phyloP scores from a whole-genome alignment of 352 stramenopile species.

The Phytophthora hybrid region DNA sequence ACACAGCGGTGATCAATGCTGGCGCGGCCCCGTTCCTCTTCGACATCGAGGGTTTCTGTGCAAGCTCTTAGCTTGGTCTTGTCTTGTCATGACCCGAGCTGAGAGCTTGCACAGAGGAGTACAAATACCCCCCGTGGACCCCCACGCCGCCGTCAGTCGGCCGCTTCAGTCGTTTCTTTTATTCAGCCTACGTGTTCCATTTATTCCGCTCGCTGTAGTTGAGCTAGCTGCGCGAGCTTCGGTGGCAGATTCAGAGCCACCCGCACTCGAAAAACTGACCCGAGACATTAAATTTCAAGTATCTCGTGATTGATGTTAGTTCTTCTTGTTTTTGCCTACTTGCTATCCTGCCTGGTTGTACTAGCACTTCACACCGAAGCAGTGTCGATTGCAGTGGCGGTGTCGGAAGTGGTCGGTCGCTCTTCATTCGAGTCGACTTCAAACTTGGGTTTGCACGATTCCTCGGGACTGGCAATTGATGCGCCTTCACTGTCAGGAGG shows the following conservation, averaged over 20 bases:
- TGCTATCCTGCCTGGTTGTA: neutral
- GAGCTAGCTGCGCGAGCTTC: slow-evolving; percentile 12
- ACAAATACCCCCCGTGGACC: slow-evolving; percentile 32
- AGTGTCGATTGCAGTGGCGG: neutral
- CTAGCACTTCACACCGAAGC: neutral
- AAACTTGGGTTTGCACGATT: neutral
- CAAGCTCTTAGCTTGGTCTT: slow-evolving; percentile 70
- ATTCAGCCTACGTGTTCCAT: slow-evolving; percentile 21
- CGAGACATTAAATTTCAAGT: slow-evolving; percentile 37
- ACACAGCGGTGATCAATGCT: slow-evolving; percentile 77
- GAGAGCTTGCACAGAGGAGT: slow-evolving; percentile 66
- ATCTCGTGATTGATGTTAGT: slow-evolving; percentile 33
- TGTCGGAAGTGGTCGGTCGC: neutral
- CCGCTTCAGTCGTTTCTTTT: slow-evolving; percentile 35
- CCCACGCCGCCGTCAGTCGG: slow-evolving; percentile 39
- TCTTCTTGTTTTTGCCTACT: neutral
- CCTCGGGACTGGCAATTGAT: too few relatives aligned
- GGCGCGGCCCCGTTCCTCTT: slow-evolving; percentile 78
- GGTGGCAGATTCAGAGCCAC: slow-evolving; percentile 31
- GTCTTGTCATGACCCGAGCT: slow-evolving; percentile 21
- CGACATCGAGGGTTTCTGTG: slow-evolving; percentile 91
- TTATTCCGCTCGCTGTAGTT: slow-evolving; percentile 25
- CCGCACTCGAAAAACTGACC: slow-evolving; percentile 34
- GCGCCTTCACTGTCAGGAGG: neutral
- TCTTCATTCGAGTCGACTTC: slow-evolving; percentile 12